Evolutionary conservation across 2,329 filamentous ascomycete species (phyloP).

Genomic region (Berkeleyomyces rouxiae): DNA sequence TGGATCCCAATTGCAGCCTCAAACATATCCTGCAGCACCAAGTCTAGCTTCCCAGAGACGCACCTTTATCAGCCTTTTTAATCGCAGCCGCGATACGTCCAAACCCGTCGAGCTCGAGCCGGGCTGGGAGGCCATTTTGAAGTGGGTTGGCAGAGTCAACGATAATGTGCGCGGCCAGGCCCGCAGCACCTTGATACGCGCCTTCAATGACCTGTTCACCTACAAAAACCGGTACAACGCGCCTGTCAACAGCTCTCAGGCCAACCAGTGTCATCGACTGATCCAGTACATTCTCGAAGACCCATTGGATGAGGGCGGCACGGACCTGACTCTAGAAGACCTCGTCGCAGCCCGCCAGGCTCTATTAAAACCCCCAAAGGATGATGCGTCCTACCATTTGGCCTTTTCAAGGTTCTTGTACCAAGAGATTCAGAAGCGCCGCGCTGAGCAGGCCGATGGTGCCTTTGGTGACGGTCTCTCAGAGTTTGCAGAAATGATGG

Average conservation of each 20-base stretch:
- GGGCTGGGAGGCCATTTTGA: constrained; percentile 55
- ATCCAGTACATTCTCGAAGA: constrained; percentile 40
- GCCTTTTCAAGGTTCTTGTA: constrained; percentile 31
- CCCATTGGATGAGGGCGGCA: constrained; percentile 20
- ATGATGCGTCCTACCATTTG: constrained; percentile 29
- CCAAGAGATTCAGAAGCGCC: constrained; percentile 17
- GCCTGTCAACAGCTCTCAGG: constrained; percentile 48
- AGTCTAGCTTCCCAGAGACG: background rate
- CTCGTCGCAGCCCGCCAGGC: constrained; percentile 30
- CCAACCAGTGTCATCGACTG: constrained; percentile 36
- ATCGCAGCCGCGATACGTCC: background rate
- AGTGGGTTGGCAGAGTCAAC: constrained; percentile 45
- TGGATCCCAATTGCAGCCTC: background rate
- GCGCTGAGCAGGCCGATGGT: constrained; percentile 10
- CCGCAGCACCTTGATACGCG: constrained; percentile 43
- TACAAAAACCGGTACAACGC: constrained; percentile 32
- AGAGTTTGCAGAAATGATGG: constrained; percentile 12
- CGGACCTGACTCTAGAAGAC: constrained; percentile 24
- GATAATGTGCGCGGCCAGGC: constrained; percentile 49
- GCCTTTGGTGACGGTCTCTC: constrained; percentile 15
- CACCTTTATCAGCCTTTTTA: constrained; percentile 5
- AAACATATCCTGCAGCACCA: background rate
- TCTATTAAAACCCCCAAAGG: constrained; percentile 27
- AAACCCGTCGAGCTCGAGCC: constrained; percentile 37
- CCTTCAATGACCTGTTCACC: constrained; percentile 47